Base-by-base conservation (phyloP, 2,329 filamentous ascomycete species). In the Fusarium sp. region DNA sequence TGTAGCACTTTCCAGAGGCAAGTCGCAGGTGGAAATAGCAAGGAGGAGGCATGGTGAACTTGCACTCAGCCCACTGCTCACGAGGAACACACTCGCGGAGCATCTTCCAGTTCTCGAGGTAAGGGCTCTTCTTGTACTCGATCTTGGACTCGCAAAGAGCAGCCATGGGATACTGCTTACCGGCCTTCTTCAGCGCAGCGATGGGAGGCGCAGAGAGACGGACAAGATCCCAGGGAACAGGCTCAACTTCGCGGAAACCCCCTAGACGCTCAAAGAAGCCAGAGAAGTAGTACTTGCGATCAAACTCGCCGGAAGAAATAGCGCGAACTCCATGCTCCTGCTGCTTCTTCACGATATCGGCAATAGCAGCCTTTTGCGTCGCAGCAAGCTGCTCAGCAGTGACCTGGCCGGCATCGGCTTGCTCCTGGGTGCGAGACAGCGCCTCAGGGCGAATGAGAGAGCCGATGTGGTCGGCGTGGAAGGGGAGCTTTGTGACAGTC, bases 391-490 rank as follows among this genome's bases (percentile, higher is more conserved):
- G 85, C 22, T 79, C 78, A 11, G 71, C 38, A 3, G 79, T 77
- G 66, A 79, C 74, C 85, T 67, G 87, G 81, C 79, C 87, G 80
- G 73, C 86, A 84, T 81, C 92, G 86, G 81, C 80, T n/a, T 80
- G 71, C 15, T 77, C 71, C 66, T 83, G 80, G 54, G 88, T 88
- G 52, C 89, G 84, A 20, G 92, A 85, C 33, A 94, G 87, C 58
- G 87, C 83, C 59, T 89, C 81, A 2, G 92, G 91, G 38, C 92
- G 90, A 66, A 94, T 88, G 38, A 94, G 85, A 20, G 91, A 93
- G 56, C 92, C 92, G 70, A 93, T 87, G 74, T 94, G 92, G 82
- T 94, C 92, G 68, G 91, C 91, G 79, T 92, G 88, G 82, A 93
- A 94, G 56, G 90, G 91, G 17, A 83, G 80, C 63, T 78, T 78